These are phyloP conservation scores for Melampsora abietis-canadensis DNA, from an alignment of 1,284 basidiomycete species.

Conservation along the genomic window DNA sequence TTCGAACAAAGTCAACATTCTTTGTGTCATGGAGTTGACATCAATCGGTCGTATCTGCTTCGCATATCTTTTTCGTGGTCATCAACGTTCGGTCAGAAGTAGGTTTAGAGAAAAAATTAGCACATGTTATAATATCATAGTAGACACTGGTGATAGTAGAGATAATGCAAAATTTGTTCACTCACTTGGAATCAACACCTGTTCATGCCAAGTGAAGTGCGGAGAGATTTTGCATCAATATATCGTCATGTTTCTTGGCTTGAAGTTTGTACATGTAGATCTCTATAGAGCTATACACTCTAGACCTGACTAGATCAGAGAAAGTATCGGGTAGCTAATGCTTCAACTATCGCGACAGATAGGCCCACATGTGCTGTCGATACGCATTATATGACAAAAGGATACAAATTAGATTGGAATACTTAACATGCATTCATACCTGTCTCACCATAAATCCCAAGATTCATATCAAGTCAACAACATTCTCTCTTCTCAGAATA, in stretches of 20 bases:
- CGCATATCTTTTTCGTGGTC: slow-evolving; percentile 14
- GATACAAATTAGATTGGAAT: not conserved
- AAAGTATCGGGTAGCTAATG: not conserved
- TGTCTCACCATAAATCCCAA: not conserved
- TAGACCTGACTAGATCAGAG: not conserved
- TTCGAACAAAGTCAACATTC: slow-evolving; percentile 19
- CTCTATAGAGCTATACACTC: not conserved
- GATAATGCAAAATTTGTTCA: too few species aligned
- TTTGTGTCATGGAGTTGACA: slow-evolving; percentile 25
- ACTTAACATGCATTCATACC: slow-evolving; percentile 44
- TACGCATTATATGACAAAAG: not conserved
- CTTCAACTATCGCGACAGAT: not conserved
- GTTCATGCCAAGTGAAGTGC: not conserved
- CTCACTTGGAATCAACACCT: slow-evolving; percentile 35
- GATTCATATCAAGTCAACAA: not conserved
- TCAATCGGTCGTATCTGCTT: slow-evolving; percentile 37
- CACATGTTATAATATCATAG: not conserved
- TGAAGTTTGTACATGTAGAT: not conserved
- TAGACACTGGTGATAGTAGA: too few species aligned
- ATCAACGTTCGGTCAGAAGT: not conserved
- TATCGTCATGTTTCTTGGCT: not conserved
- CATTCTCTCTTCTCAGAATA: slow-evolving; percentile 45
- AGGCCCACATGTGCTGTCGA: too few species aligned
- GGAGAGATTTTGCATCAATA: not conserved
- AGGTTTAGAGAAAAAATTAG: not conserved